Conservation (phyloP, 345 rosid genomes). For the Boechera stricta region DNA sequence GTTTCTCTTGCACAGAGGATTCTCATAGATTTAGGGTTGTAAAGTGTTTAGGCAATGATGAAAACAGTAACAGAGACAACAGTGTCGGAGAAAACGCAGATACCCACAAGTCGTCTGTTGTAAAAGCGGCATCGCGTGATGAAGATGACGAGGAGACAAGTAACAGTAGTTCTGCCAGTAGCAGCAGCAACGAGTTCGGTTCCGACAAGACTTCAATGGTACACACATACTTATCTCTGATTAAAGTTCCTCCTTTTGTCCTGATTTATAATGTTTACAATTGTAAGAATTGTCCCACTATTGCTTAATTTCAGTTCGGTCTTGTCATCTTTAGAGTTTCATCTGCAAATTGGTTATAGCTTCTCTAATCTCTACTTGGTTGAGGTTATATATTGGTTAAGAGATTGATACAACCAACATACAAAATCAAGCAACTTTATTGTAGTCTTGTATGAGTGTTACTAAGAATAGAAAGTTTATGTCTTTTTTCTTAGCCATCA, state of each 20-base stretch:
- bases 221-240: constrained; percentile 11
- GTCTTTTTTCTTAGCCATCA: constrained; percentile 61
- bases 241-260: not conserved
- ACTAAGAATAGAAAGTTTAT: constrained; percentile 22
- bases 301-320: not conserved
- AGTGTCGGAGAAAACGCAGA: constrained; percentile 41
- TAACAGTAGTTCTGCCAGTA: not conserved
- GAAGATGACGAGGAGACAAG: constrained; percentile 55
- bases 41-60: constrained; percentile 53
- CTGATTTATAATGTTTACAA: constrained; percentile 8
- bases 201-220: constrained; percentile 64
- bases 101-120: constrained; percentile 23
- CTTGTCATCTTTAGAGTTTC: not conserved
- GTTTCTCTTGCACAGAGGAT: constrained; percentile 42
- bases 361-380: not conserved
- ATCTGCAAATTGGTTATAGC: constrained; percentile 14
- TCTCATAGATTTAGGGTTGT: constrained; percentile 39
- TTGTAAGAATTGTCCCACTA: not conserved
- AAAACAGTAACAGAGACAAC: constrained; percentile 28
- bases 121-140: constrained; percentile 49
- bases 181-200: constrained; percentile 46
- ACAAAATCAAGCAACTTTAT: too few relatives aligned
- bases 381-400: constrained; percentile 6
- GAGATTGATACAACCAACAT: too few relatives aligned
- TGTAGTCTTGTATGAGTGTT: not conserved